These are phyloP conservation scores for Vicia faba DNA, from an alignment of 306 rosid genomes.

Conservation along the genomic window DNA sequence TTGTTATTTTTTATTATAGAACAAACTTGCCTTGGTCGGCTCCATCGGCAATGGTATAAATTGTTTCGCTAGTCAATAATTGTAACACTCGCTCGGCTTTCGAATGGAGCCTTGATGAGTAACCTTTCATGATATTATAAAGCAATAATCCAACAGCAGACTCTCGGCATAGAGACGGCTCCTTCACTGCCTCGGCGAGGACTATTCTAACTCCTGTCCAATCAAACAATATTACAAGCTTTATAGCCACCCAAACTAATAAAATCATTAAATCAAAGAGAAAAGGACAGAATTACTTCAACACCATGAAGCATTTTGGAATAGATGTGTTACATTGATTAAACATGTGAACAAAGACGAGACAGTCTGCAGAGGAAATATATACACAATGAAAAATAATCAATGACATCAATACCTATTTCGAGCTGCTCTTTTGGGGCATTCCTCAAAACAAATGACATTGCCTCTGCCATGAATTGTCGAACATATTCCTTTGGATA, in stretches of 20 bases:
- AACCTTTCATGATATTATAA: slow-evolving; percentile 66
- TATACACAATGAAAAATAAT: slow-evolving; percentile 4
- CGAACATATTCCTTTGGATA: slow-evolving; percentile 79
- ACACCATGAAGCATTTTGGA: no score
- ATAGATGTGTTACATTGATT: neutral
- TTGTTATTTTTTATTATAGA: slow-evolving; percentile 29
- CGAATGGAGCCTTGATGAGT: slow-evolving; percentile 83
- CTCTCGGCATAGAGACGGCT: slow-evolving; percentile 57
- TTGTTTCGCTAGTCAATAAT: slow-evolving; percentile 53
- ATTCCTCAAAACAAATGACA: slow-evolving; percentile 78
- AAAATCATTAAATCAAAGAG: no score
- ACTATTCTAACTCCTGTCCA: slow-evolving; percentile 48
- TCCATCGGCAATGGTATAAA: slow-evolving; percentile 48
- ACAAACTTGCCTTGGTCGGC: slow-evolving; percentile 54
- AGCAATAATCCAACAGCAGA: slow-evolving; percentile 67
- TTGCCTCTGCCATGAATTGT: slow-evolving; percentile 80
- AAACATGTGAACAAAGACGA: slow-evolving; percentile 1
- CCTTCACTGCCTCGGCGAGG: slow-evolving; percentile 61
- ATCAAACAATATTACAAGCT: slow-evolving; percentile 1
- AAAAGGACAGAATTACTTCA: no score
- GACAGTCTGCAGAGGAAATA: neutral
- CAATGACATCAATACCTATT: slow-evolving; percentile 57
- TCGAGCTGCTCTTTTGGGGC: slow-evolving; percentile 72
- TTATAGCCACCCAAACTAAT: no score
- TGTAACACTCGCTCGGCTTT: slow-evolving; percentile 72